Evolutionary conservation across 108 stramenopile species (phyloP).

Genomic region (Epithemia pelagica): DNA sequence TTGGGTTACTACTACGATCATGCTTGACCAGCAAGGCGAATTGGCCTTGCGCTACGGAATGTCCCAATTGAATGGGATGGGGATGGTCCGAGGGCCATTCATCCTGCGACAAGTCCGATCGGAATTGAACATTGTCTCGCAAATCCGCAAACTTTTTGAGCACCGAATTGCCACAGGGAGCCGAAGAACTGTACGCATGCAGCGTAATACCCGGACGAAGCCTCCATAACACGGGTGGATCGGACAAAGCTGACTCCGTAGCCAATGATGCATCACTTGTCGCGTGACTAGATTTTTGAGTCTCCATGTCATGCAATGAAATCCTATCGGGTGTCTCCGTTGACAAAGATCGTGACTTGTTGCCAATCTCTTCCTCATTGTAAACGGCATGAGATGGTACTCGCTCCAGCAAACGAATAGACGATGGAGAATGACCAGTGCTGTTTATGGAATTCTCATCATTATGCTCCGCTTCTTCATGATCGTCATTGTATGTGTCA

Average conservation of each 20-base stretch:
- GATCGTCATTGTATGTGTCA: neutral
- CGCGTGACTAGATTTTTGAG: neutral
- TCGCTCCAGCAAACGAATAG: conserved; percentile 1
- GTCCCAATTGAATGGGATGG: conserved; percentile 37
- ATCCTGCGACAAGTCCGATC: conserved; percentile 48
- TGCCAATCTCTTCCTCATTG: neutral
- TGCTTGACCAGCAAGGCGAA: conserved; percentile 73
- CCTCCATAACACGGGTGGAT: conserved; percentile 10
- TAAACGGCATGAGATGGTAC: neutral
- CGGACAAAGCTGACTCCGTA: neutral
- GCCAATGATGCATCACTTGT: neutral
- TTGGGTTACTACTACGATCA: conserved; percentile 17
- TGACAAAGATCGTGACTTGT: neutral
- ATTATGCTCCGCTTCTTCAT: neutral
- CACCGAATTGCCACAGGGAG: conserved; percentile 82
- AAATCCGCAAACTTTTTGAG: conserved; percentile 80
- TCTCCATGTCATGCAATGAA: neutral
- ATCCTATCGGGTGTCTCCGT: neutral
- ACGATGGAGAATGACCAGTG: too few relatives aligned
- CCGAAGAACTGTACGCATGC: conserved; percentile 79
- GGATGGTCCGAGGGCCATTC: conserved; percentile 65
- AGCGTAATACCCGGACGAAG: conserved; percentile 55
- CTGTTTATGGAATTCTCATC: neutral
- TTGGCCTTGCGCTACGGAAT: conserved; percentile 61
- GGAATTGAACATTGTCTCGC: conserved; percentile 56